These are phyloP conservation scores for Populus nigra DNA, from an alignment of 345 rosid species.

Conservation along the genomic window DNA sequence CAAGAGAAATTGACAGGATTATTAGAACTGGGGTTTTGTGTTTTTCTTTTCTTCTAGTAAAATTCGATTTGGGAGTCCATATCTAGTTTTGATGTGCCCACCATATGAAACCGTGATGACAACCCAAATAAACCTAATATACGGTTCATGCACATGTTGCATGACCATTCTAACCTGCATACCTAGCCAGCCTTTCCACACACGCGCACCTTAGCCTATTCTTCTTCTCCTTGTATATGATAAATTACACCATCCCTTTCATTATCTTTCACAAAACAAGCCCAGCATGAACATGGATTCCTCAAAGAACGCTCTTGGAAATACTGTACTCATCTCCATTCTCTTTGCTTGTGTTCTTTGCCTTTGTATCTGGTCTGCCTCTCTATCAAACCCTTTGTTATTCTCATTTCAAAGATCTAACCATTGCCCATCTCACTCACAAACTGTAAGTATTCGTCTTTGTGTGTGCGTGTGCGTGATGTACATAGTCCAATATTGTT, in stretches of 20 bases:
- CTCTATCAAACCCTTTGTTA: conserved; percentile 16
- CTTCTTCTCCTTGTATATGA: neutral
- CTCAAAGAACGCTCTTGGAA: conserved; percentile 13
- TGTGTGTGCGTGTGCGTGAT: no score
- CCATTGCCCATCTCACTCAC: neutral
- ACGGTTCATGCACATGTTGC: neutral
- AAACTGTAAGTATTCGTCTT: conserved; percentile 25
- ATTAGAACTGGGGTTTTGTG: no score
- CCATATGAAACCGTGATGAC: no score
- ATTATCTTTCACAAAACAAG: neutral
- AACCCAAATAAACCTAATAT: no score
- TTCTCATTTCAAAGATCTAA: neutral
- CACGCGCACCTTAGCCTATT: neutral
- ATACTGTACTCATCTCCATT: conserved; percentile 22
- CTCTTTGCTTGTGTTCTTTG: conserved; percentile 40
- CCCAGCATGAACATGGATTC: conserved; percentile 28
- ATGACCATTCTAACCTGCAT: neutral
- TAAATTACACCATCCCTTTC: neutral
- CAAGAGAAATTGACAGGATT: no score
- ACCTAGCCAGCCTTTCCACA: neutral
- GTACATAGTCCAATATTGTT: no score
- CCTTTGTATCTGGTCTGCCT: conserved; percentile 28
- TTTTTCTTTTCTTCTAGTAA: no score
- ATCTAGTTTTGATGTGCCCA: no score
- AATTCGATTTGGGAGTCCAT: no score